Base-by-base conservation (phyloP, 2,329 filamentous ascomycete genomes). In the Metarhizium robertsii region DNA sequence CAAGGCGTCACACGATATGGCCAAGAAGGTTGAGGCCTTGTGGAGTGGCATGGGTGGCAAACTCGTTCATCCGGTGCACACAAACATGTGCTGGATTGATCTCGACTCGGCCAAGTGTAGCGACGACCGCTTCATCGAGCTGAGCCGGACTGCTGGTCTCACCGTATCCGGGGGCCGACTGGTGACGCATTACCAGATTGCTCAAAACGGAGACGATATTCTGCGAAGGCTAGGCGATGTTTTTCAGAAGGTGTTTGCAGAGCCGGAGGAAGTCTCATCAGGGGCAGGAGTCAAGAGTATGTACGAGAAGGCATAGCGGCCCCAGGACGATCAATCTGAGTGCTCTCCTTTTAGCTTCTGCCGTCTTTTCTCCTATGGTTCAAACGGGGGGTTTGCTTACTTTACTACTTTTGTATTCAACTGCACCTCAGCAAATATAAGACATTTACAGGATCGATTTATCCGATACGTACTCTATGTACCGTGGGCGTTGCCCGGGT, bases 41-140 rank as follows among this genome's bases (percentile, higher is more conserved):
- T 95, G 90, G 90, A 79, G 75, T 5, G 73, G 72, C 16, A 74
- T 85, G 53, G 90, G 90, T 4, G 90, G 90, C 1, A 82, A 80
- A 69, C 71, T 90, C 55, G 70, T 77, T 20, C 77, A 85, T 57
- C 86, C 87, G 0, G 85, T 88, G 1, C 85, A 95, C 66, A 95
- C 90, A n/a, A 95, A 95, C 71, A 95, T 95, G 88, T 83, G 90
- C 38, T 95, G 89, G 90, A 65, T 95, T 56, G 86, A 95, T 67
- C 73, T 94, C 16, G 79, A 83, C 34, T 78, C 78, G 1, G 79
- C 81, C 11, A 80, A 81, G 2, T 74, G 76, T 58, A 66, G 67
- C 14, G 58, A 53, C 6, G 66, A 66, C 54, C 67, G 64, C 43
- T 72, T 80, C 53, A 64, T 66, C 14, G 65, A 70, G 60, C 65